Evolutionary conservation across 805 yeast genomes (phyloP), one percentile per base, ranked within the genome.

Genomic region (Yamadazyma akitaensis): DNA sequence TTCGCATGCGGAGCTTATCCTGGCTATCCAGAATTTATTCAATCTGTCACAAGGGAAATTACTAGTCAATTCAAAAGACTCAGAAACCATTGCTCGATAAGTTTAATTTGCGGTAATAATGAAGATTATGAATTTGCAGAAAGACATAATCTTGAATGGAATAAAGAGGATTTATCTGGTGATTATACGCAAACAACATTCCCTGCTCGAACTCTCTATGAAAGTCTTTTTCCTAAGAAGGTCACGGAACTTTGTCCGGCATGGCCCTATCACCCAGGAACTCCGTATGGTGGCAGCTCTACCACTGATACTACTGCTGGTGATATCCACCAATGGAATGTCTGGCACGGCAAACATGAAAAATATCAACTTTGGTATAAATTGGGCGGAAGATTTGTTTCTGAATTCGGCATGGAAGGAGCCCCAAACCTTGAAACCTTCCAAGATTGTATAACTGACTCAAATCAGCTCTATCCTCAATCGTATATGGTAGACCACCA

Each of bases 1-100:
- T 77, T 78, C 63, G 81, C 79, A 2, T 77, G 82, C 60, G 82
- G 80, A 1, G 76, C 70, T 40, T 78, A 78, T 49, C 82, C 81
- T 3, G 75, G 66, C 3, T 63, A 72, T 50, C 55, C 55, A 2
- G 59, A 54, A 11, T 74, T 75, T 48, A 53, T 65, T 18, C 56
- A 55, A 4, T 57, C 55, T 37, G 76, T 78, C 3, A 32, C 51
- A 8, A 46, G 52, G 10, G 82, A 77, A 50, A 68, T 64, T 1
- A 53, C 46, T 14, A 58, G 62, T 43, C 79, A 76, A 49, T 54
- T 77, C 35, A 56, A 51, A 39, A 52, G 81, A 42, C 53, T 77
- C 43, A 59, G 78, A 51, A 67, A 71, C 45, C 62, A 68, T 50
- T 61, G 75, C 33, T 67, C 68, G n/a, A n/a, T n/a, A n/a, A n/a